Evolutionary conservation across 352 stramenopile genomes (phyloP).

Genomic region (Globisporangium paroecandrum): DNA sequence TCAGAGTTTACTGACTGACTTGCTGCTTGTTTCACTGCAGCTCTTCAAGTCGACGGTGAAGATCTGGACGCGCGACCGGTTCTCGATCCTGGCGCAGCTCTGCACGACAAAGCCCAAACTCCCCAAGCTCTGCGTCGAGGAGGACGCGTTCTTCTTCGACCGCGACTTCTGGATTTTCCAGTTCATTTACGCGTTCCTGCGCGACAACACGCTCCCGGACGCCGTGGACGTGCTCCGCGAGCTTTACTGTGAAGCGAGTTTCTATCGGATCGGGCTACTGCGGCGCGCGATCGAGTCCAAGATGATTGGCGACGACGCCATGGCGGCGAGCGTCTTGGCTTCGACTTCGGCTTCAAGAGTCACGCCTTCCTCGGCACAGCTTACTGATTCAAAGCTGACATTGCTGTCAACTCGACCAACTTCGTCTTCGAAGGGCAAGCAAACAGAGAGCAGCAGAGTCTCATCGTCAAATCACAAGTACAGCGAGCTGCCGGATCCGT

Average conservation of each 20-base stretch:
- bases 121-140: constrained; percentile 37
- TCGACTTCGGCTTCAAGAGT: neutral
- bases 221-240: constrained; percentile 59
- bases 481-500: constrained; percentile 56
- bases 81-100: constrained; percentile 78
- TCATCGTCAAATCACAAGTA: constrained; percentile 33
- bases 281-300: constrained; percentile 74
- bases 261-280: constrained; percentile 70
- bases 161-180: constrained; percentile 73
- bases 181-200: constrained; percentile 65
- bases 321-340: constrained; percentile 27
- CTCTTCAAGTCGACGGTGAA: constrained; percentile 72
- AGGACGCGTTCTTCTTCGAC: constrained; percentile 72
- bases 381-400: neutral
- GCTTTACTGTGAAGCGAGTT: constrained; percentile 74
- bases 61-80: constrained; percentile 71
- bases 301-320: constrained; percentile 59
- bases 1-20: neutral
- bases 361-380: constrained; percentile 1
- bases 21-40: constrained; percentile 16
- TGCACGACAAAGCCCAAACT: constrained; percentile 67
- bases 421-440: constrained; percentile 10
- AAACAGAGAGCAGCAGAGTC: neutral
- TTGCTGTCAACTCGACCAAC: constrained; percentile 4
- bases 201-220: constrained; percentile 58